Evolutionary conservation across 2,329 filamentous ascomycete genomes (phyloP).

Genomic region (Neurospora crassa): DNA sequence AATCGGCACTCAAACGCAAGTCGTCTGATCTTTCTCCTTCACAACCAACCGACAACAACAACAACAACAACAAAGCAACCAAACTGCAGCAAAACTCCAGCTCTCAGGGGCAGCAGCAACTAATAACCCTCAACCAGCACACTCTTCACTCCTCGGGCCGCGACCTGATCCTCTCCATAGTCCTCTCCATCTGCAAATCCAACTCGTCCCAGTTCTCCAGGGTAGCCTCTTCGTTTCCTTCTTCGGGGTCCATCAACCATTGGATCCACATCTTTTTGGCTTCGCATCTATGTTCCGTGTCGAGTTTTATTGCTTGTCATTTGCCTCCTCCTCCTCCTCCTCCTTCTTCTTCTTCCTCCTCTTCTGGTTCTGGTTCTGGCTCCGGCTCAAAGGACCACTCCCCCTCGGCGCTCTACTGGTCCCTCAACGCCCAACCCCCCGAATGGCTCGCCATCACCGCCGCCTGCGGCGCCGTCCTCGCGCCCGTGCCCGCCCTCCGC

Average conservation of each 20-base stretch:
- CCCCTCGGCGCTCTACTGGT: conserved; percentile 28
- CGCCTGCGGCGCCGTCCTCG: conserved; percentile 50
- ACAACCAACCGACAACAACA: background rate
- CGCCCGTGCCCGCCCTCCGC: conserved; percentile 46
- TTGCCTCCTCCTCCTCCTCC: conserved; percentile 16
- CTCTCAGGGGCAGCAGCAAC: background rate
- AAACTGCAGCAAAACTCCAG: background rate
- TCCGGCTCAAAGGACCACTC: background rate
- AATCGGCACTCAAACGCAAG: background rate
- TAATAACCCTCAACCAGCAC: conserved; percentile 13
- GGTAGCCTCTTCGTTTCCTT: conserved; percentile 53
- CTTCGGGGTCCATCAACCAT: conserved; percentile 49
- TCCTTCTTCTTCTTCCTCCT: background rate
- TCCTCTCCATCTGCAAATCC: conserved; percentile 48
- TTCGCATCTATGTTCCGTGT: conserved; percentile 44
- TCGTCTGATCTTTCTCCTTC: background rate
- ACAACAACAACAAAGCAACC: background rate
- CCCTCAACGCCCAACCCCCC: conserved; percentile 42
- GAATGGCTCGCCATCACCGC: conserved; percentile 52
- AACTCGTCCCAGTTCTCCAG: conserved; percentile 23
- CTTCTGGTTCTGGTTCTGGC: background rate
- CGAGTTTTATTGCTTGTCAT: conserved; percentile 52
- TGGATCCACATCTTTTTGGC: conserved; percentile 52
- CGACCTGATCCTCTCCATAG: conserved; percentile 55
- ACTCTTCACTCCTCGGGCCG: conserved; percentile 38